A percentile compares a stretch with the other conserved stretches of the same genome.
Conservation (phyloP, 106 monocot genomes). For the Triglochin maritima region DNA sequence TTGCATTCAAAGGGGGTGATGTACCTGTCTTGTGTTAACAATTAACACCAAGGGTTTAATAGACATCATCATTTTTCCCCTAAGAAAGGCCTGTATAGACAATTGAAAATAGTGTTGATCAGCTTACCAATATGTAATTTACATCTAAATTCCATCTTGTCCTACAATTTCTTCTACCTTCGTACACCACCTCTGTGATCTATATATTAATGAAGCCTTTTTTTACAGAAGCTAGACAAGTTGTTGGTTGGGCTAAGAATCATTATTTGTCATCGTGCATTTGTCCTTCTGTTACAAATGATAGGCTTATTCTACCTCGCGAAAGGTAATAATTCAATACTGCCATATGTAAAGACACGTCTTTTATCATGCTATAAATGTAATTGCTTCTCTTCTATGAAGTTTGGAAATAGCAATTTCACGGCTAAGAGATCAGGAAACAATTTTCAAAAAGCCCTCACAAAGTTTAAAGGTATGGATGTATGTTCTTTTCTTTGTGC, state of each 20-base stretch:
- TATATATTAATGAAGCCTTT: too few relatives aligned
- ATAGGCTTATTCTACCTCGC: slow-evolving; percentile 54
- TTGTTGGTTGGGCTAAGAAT: slow-evolving; percentile 94
- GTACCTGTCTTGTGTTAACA: too few relatives aligned
- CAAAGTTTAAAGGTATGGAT: slow-evolving; percentile 58
- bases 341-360: not conserved
- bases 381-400: slow-evolving; percentile 4
- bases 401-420: slow-evolving; percentile 75
- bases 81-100: too few relatives aligned
- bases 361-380: not conserved
- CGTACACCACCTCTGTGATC: too few relatives aligned
- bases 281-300: slow-evolving; percentile 56
- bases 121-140: too few relatives aligned
- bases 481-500: not conserved
- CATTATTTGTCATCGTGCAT: slow-evolving; percentile 50
- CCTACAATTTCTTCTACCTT: too few relatives aligned
- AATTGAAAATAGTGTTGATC: too few relatives aligned
- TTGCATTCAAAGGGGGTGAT: too few relatives aligned
- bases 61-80: too few relatives aligned
- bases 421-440: slow-evolving; percentile 67
- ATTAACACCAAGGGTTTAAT: too few relatives aligned
- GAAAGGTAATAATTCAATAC: slow-evolving; percentile 47
- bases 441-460: slow-evolving; percentile 36
- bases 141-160: too few relatives aligned
- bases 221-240: slow-evolving; percentile 63